These are phyloP conservation scores for Fusarium succisae DNA, from an alignment of 2,329 filamentous ascomycete species.

Conservation along the genomic window DNA sequence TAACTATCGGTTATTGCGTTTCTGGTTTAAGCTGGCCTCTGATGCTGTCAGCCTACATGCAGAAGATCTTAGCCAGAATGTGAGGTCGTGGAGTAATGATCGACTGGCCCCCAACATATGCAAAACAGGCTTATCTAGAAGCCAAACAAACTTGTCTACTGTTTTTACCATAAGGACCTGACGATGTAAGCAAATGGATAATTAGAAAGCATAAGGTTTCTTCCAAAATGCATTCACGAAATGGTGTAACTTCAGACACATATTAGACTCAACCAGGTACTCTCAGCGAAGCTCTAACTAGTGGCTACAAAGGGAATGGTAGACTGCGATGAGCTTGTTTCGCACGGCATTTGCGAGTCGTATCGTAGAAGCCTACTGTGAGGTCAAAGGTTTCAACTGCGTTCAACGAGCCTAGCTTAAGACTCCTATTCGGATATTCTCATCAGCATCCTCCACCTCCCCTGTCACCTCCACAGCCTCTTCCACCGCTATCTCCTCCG, in stretches of 20 bases:
- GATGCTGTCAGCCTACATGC: background rate
- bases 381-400: background rate
- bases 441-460: background rate
- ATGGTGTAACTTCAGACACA: background rate
- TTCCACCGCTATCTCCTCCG: background rate
- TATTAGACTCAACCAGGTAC: no score
- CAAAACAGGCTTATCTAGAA: background rate
- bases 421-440: background rate
- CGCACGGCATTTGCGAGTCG: background rate
- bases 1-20: background rate
- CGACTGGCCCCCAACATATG: background rate
- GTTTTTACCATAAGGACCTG: background rate
- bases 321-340: background rate
- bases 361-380: no score
- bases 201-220: no score
- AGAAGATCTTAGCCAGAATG: background rate
- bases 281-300: background rate
- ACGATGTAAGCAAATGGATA: no score
- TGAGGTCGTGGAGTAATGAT: background rate
- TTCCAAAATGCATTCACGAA: background rate
- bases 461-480: background rate
- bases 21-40: background rate
- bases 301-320: background rate
- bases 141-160: background rate
- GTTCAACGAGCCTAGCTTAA: background rate